Evolutionary conservation across 1,139 yeast species (phyloP).

Genomic region (Hyphopichia pseudoburtonii): DNA sequence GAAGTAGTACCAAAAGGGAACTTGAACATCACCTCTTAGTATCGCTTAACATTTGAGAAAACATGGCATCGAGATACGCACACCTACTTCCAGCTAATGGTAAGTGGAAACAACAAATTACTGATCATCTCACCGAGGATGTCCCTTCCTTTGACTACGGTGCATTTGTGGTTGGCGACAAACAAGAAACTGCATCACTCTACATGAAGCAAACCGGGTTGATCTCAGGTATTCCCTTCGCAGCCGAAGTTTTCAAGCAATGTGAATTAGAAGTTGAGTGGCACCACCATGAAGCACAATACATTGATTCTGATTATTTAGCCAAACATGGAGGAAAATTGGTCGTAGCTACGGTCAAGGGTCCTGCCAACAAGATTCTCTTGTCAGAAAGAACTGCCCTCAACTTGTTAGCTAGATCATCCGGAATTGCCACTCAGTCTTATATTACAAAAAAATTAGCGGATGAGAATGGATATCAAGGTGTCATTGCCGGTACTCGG

Average conservation of each 20-base stretch:
- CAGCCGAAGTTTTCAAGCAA: conserved; percentile 79
- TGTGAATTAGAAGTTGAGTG: conserved; percentile 72
- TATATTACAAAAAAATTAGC: conserved; percentile 60
- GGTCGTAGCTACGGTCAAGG: conserved; percentile 74
- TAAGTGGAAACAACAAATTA: conserved; percentile 74
- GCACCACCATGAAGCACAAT: conserved; percentile 69
- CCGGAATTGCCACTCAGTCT: conserved; percentile 89
- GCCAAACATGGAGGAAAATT: conserved; percentile 50
- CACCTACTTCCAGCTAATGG: conserved; percentile 74
- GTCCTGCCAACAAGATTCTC: conserved; percentile 75
- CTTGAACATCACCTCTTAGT: neutral
- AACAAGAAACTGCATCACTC: conserved; percentile 67
- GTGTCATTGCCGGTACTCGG: conserved; percentile 94
- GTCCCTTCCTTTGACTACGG: conserved; percentile 94
- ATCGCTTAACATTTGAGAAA: neutral
- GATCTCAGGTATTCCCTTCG: conserved; percentile 89
- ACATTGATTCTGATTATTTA: conserved; percentile 44
- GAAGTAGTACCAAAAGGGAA: too few species aligned
- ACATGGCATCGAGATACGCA: conserved; percentile 33
- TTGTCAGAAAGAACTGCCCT: conserved; percentile 86
- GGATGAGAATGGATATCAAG: conserved; percentile 68
- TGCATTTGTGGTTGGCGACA: conserved; percentile 89
- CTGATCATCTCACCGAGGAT: conserved; percentile 78
- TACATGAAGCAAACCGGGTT: conserved; percentile 81
- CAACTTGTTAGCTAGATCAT: conserved; percentile 76